phyloP scores from a whole-genome alignment of 257 asterid species.

The Solanum chilense region DNA sequence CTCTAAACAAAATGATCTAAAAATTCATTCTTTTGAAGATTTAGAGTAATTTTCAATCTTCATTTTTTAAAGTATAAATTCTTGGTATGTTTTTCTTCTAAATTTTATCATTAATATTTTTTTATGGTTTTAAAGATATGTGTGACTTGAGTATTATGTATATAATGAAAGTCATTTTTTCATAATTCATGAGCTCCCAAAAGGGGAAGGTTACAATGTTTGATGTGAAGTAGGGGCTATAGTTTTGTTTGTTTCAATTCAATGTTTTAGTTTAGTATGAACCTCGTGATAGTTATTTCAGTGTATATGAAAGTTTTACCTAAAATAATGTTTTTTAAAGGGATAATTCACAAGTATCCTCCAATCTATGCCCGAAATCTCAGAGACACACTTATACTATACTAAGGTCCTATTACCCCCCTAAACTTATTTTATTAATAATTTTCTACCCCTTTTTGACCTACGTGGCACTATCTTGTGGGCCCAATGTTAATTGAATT shows the following conservation, averaged over 20 bases:
- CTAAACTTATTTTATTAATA: too few species aligned
- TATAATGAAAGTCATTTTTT: neutral
- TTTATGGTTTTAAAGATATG: neutral
- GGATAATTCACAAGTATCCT: too few species aligned
- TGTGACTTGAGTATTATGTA: neutral
- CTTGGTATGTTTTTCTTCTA: neutral
- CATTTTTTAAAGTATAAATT: neutral
- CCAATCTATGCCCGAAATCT: too few species aligned
- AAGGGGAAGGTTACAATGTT: neutral
- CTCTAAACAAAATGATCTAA: too few species aligned
- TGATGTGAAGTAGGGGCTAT: neutral
- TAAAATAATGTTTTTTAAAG: neutral
- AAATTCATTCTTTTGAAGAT: too few species aligned
- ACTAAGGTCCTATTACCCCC: too few species aligned
- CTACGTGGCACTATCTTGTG: too few species aligned
- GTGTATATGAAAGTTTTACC: neutral
- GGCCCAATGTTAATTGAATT: too few species aligned
- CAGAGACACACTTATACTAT: too few species aligned
- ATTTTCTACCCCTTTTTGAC: too few species aligned
- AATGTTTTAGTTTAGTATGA: neutral
- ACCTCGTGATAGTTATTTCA: neutral
- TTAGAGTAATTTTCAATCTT: too few species aligned
- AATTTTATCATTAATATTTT: neutral
- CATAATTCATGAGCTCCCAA: neutral
- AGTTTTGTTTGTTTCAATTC: neutral